Evolutionary conservation across 805 yeast species (phyloP).

Genomic region (Wickerhamiella slavikovae): DNA sequence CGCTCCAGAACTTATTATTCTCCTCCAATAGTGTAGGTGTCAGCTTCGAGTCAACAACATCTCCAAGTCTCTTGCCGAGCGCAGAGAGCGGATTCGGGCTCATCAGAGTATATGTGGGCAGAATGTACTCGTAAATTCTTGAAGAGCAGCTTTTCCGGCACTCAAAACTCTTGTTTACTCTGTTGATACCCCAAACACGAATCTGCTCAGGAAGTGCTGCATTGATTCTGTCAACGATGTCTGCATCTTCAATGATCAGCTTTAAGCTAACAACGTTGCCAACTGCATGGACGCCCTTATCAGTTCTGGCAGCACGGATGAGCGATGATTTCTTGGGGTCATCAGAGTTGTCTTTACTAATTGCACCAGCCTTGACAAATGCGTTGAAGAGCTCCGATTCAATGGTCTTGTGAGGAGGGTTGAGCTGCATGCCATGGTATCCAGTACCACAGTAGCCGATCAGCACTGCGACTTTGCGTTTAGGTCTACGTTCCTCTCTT

Average conservation of each 20-base stretch:
- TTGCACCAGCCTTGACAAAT: slow-evolving; percentile 68
- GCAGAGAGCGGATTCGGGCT: slow-evolving; percentile 72
- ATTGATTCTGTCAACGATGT: slow-evolving; percentile 57
- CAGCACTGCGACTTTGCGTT: slow-evolving; percentile 74
- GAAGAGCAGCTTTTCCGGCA: slow-evolving; percentile 91
- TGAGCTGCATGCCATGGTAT: slow-evolving; percentile 88
- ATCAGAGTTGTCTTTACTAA: slow-evolving; percentile 66
- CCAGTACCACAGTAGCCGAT: slow-evolving; percentile 94
- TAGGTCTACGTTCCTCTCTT: slow-evolving; percentile 23
- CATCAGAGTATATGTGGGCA: slow-evolving; percentile 77
- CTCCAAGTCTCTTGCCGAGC: slow-evolving; percentile 39
- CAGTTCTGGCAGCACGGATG: slow-evolving; percentile 45
- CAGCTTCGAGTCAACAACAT: slow-evolving; percentile 35
- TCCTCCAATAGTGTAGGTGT: slow-evolving; percentile 42
- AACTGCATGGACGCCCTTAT: slow-evolving; percentile 95
- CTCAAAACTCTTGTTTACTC: slow-evolving; percentile 81
- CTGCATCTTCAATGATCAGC: slow-evolving; percentile 63
- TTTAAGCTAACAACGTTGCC: slow-evolving; percentile 78
- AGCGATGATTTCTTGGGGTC: slow-evolving; percentile 78
- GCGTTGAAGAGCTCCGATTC: slow-evolving; percentile 80
- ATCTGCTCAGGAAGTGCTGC: slow-evolving; percentile 61
- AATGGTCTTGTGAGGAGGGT: slow-evolving; percentile 73
- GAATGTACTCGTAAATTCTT: slow-evolving; percentile 81
- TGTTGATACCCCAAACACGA: slow-evolving; percentile 78
- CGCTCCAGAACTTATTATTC: slow-evolving; percentile 55